These are phyloP conservation scores for Yueomyces sinensis DNA, from an alignment of 805 yeast species.

Conservation along the genomic window DNA sequence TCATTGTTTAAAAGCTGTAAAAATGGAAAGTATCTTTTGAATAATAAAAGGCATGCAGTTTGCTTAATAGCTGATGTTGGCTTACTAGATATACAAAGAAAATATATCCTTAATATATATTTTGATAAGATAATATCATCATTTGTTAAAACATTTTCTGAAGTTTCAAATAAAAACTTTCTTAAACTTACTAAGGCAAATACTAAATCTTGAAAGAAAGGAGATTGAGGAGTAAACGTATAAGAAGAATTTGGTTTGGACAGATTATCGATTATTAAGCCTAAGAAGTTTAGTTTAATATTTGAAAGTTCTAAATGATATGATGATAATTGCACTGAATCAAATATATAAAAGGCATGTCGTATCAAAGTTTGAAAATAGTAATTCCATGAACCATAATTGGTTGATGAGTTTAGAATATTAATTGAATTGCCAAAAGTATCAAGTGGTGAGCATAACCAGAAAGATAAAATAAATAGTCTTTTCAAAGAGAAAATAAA, in stretches of 20 bases:
- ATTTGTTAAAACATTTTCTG: neutral
- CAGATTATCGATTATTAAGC: neutral
- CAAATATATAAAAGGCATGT: constrained; percentile 13
- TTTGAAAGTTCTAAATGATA: neutral
- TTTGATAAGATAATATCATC: constrained; percentile 5
- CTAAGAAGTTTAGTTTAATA: neutral
- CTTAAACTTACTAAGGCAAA: constrained; percentile 8
- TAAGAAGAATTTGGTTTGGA: neutral
- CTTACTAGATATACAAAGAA: constrained; percentile 5
- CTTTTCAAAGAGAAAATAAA: constrained; percentile 5
- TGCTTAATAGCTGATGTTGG: neutral
- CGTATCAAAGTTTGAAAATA: constrained; percentile 16
- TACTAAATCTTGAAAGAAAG: constrained; percentile 8
- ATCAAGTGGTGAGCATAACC: constrained; percentile 9
- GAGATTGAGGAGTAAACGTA: neutral
- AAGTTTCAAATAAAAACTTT: constrained; percentile 5
- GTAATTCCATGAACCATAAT: constrained; percentile 13
- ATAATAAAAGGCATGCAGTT: constrained; percentile 4
- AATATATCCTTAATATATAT: constrained; percentile 13
- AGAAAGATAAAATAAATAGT: constrained; percentile 12
- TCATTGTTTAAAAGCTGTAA: constrained; percentile 8
- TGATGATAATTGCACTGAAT: constrained; percentile 5
- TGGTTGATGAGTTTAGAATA: constrained; percentile 9
- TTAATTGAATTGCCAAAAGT: constrained; percentile 7
- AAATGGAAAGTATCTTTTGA: constrained; percentile 10